Evolutionary conservation across 495 filamentous ascomycete species (phyloP).

Genomic region (Cladorrhinum samala): DNA sequence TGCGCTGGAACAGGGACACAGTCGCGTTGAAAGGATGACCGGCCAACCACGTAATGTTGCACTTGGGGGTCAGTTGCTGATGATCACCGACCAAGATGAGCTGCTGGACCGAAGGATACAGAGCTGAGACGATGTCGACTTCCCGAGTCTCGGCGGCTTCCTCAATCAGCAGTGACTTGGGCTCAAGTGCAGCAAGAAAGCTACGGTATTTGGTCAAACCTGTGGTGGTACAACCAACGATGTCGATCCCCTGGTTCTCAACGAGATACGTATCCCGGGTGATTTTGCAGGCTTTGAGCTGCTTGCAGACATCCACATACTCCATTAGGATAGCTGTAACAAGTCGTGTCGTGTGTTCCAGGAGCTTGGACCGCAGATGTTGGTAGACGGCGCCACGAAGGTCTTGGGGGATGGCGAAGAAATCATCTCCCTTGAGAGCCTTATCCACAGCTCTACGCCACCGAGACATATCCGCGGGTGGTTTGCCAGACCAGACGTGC

Average conservation of each 20-base stretch:
- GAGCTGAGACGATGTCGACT: constrained; percentile 47
- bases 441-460: constrained; percentile 14
- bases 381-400: constrained; percentile 37
- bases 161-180: constrained; percentile 53
- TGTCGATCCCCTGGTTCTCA: constrained; percentile 22
- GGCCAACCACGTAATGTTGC: constrained; percentile 55
- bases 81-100: constrained; percentile 54
- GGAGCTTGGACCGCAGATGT: constrained; percentile 30
- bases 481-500: constrained; percentile 33
- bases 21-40: constrained; percentile 60
- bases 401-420: constrained; percentile 28
- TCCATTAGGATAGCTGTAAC: constrained; percentile 26
- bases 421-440: constrained; percentile 13
- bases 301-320: constrained; percentile 24
- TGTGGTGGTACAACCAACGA: constrained; percentile 53
- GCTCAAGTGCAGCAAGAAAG: constrained; percentile 62
- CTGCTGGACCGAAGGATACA: constrained; percentile 49
- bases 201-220: constrained; percentile 84
- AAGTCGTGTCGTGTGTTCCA: constrained; percentile 16
- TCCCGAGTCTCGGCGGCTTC: constrained; percentile 55
- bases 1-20: constrained; percentile 50
- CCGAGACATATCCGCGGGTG: constrained; percentile 8
- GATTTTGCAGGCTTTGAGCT: constrained; percentile 29
- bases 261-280: constrained; percentile 28
- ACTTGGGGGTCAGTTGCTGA: constrained; percentile 45